A percentile compares a stretch with the other conserved stretches of the same genome.
Evolutionary conservation across 768 basidiomycete genomes (phyloP).

Genomic region (Strobilomyces confusus): DNA sequence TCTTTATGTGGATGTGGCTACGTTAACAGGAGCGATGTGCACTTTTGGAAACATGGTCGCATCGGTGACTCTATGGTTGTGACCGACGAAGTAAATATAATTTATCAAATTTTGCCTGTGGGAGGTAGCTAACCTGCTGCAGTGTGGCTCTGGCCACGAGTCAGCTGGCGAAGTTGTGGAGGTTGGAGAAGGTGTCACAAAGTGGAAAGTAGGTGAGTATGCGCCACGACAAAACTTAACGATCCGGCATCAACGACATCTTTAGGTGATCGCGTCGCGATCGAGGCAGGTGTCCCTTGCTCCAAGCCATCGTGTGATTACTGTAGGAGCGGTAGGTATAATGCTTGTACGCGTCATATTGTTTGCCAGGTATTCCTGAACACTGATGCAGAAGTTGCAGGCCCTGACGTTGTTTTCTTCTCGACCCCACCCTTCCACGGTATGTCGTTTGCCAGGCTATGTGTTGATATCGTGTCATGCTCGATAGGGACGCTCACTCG

Average conservation of each 20-base stretch:
- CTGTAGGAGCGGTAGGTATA: slow-evolving; percentile 62
- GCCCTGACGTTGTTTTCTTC: slow-evolving; percentile 55
- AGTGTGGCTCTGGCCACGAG: slow-evolving; percentile 71
- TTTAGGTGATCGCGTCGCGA: slow-evolving; percentile 61
- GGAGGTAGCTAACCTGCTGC: neutral
- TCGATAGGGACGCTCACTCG: slow-evolving; percentile 54
- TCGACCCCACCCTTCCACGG: slow-evolving; percentile 70
- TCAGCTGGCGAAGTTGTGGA: slow-evolving; percentile 65
- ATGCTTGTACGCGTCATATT: slow-evolving; percentile 43
- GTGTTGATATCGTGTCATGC: neutral
- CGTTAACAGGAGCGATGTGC: slow-evolving; percentile 57
- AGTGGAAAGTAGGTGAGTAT: slow-evolving; percentile 54
- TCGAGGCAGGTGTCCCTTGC: slow-evolving; percentile 68
- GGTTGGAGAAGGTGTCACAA: slow-evolving; percentile 60
- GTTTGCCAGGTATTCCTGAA: too few relatives aligned
- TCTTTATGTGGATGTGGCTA: neutral
- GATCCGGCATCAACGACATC: neutral
- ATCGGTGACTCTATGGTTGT: slow-evolving; percentile 70
- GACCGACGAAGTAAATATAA: slow-evolving; percentile 50
- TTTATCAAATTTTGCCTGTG: neutral
- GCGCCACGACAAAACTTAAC: neutral
- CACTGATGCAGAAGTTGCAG: slow-evolving; percentile 13
- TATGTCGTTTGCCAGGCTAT: slow-evolving; percentile 17
- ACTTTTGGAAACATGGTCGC: slow-evolving; percentile 69
- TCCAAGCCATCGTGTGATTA: slow-evolving; percentile 57